Percentiles rank a stretch among this genome's conserved stretches.
Conservation (phyloP, 2,329 filamentous ascomycete genomes). For the Aspergillus pseudoterreus region DNA sequence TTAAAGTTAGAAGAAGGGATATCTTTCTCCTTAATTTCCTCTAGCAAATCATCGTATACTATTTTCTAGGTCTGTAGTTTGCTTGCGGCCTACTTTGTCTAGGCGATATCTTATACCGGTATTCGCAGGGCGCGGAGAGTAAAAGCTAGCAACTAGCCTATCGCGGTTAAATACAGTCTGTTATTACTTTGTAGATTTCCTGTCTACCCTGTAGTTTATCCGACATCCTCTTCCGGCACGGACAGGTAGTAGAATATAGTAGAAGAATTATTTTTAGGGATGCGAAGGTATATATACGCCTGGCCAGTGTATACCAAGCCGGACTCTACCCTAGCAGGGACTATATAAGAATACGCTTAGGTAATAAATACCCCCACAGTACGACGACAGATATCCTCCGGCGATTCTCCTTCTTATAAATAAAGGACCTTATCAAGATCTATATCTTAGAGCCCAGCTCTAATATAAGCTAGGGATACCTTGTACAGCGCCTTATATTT, state of each 20-base stretch:
- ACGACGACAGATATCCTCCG: conserved; percentile 35
- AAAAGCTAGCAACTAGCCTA: conserved; percentile 30
- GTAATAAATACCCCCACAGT: conserved; percentile 43
- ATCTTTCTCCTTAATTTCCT: conserved; percentile 15
- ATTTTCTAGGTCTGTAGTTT: conserved; percentile 21
- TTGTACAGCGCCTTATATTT: conserved; percentile 51
- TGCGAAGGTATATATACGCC: conserved; percentile 43
- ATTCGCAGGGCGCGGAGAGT: conserved; percentile 21
- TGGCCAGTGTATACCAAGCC: conserved; percentile 44
- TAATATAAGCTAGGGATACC: conserved; percentile 41
- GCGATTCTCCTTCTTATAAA: conserved; percentile 27
- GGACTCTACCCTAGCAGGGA: conserved; percentile 44
- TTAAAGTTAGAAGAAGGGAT: conserved; percentile 15
- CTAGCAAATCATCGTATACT: conserved; percentile 20
- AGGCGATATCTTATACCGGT: conserved; percentile 3
- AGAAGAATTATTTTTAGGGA: conserved; percentile 25
- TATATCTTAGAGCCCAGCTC: conserved; percentile 40
- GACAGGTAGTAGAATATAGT: conserved; percentile 32
- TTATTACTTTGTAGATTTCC: conserved; percentile 17
- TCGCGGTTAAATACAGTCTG: conserved; percentile 27
- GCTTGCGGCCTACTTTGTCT: conserved; percentile 1
- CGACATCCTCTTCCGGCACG: conserved; percentile 28
- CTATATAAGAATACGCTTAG: conserved; percentile 51
- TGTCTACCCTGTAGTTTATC: conserved; percentile 7
- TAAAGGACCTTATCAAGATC: conserved; percentile 40